These are phyloP conservation scores for Cyclotella kingstonii DNA, from an alignment of 108 stramenopile genomes.

Conservation along the genomic window DNA sequence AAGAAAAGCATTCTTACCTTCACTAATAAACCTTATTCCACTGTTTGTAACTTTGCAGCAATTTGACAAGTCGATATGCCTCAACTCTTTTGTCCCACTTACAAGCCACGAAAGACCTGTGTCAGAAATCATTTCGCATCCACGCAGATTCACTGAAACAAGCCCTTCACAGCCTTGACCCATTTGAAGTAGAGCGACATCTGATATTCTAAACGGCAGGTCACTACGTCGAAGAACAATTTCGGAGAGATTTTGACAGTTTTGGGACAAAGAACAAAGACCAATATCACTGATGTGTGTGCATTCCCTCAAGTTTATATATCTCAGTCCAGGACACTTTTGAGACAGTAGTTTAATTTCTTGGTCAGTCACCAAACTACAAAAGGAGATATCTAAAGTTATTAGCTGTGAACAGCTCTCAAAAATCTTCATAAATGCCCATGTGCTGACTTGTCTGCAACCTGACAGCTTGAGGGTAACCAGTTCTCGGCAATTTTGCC, in stretches of 20 bases:
- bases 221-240: conserved; percentile 43
- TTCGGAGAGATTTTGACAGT: conserved; percentile 32
- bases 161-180: conserved; percentile 38
- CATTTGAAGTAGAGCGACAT: conserved; percentile 49
- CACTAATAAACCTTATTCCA: conserved; percentile 45
- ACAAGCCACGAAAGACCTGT: conserved; percentile 51
- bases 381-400: conserved; percentile 44
- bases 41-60: conserved; percentile 52
- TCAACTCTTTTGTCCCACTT: conserved; percentile 42
- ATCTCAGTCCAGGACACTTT: conserved; percentile 15
- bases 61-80: conserved; percentile 38
- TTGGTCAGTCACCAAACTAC: conserved; percentile 38
- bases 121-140: conserved; percentile 53
- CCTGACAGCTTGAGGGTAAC: conserved; percentile 36
- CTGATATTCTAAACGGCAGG: conserved; percentile 47
- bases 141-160: conserved; percentile 32
- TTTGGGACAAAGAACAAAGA: conserved; percentile 37
- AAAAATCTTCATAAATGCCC: conserved; percentile 53
- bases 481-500: conserved; percentile 33
- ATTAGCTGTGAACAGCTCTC: conserved; percentile 42
- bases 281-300: conserved; percentile 46
- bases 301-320: conserved; percentile 48
- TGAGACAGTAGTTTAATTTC: conserved; percentile 41
- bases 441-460: conserved; percentile 45
- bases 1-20: conserved; percentile 22